Evolutionary conservation across 768 basidiomycete genomes (phyloP), one percentile per base, ranked within the genome.

Genomic region (Lentinula detonsa): DNA sequence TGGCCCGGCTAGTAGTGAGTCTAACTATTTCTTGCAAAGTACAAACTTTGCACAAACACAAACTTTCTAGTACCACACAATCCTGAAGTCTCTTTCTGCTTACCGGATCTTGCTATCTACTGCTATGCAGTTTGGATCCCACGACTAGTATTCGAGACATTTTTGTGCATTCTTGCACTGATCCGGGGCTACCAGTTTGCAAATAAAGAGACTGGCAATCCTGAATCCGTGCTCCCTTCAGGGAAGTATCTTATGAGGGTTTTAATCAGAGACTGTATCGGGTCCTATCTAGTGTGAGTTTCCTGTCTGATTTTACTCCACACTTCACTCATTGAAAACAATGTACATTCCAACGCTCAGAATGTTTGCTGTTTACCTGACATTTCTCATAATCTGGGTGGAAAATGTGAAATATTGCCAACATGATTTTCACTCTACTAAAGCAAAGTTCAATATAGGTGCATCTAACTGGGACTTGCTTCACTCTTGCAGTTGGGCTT

Each of bases 111-210:
- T 34, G 73, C 81, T 3, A 46, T 59, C 7, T 72, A 76, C 45
- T 82, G 85, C 67, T 85, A 76, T 65, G 72, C 76, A n/a, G 84
- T 84, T 69, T 87, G 85, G 85, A 78, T 86, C 46, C 85, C 85
- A 1, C 75, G 84, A 65, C 72, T 87, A 10, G 66, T 72, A 2
- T 85, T 81, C 39, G 85, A 86, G 65, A 76, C 70, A 60, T 65
- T 85, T 1, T 73, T 86, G 0, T 85, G 84, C 61, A 65, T 63
- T 4, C 68, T 85, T 43, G 83, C 84, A 5, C 64, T 85, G 21
- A 70, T 74, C 58, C 76, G 78, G 55, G 84, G 81, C 0, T 76
- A 81, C 62, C 75, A 78, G 59, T 16, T 43, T 43, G 42, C 42
- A 43, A 43, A 52, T 11, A 8, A 33, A 0, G 76, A 77, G 5